These are phyloP conservation scores for Trypanosoma caninum DNA, from an alignment of 208 protist species.

Conservation along the genomic window DNA sequence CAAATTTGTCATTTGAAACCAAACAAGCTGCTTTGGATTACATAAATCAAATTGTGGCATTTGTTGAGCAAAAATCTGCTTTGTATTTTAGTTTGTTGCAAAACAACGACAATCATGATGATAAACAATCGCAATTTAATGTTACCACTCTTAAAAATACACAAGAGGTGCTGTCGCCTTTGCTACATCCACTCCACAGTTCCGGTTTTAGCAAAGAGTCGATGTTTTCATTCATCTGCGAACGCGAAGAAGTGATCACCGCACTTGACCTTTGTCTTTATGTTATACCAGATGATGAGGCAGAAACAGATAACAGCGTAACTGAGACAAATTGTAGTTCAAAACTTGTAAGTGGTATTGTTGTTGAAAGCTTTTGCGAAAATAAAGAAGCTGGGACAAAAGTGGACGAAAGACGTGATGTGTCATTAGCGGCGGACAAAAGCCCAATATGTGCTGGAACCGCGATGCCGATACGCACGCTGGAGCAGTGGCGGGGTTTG, in stretches of 20 bases:
- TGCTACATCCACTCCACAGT: background rate
- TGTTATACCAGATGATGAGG: constrained; percentile 36
- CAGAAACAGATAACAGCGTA: background rate
- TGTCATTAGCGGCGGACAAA: background rate
- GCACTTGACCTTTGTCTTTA: constrained; percentile 79
- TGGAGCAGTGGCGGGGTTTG: constrained; percentile 25
- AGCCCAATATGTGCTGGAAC: background rate
- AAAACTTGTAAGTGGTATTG: background rate
- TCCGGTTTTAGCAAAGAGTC: background rate
- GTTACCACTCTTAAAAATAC: background rate
- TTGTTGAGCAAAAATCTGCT: constrained; percentile 3
- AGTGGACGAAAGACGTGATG: background rate
- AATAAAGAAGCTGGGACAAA: no score
- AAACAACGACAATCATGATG: background rate
- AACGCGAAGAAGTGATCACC: constrained; percentile 70
- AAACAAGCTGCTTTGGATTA: constrained; percentile 60
- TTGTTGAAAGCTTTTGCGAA: background rate
- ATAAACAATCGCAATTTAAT: background rate
- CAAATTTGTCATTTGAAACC: constrained; percentile 6
- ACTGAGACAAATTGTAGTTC: background rate
- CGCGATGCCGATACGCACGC: background rate
- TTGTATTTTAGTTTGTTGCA: background rate
- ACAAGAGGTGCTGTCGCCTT: background rate
- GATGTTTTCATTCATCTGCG: constrained; percentile 25
- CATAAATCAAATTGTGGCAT: constrained; percentile 42